Evolutionary conservation across 768 basidiomycete species (phyloP).

Genomic region (Galerina sulciceps): DNA sequence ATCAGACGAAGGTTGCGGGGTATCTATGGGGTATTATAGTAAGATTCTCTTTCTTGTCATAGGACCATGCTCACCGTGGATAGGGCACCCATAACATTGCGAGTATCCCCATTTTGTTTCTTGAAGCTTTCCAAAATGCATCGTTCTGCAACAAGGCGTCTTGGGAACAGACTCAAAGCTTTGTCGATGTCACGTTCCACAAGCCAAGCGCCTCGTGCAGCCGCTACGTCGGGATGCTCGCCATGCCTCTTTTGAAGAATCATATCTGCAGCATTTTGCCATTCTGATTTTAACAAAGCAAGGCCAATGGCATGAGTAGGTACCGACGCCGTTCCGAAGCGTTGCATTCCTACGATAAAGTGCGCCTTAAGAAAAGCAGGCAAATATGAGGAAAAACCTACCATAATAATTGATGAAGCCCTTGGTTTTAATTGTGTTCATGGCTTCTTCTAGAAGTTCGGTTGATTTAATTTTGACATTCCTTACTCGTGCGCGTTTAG

Average conservation of each 20-base stretch:
- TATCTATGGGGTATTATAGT: conserved; percentile 57
- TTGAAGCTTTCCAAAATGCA: conserved; percentile 90
- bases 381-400: conserved; percentile 29
- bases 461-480: conserved; percentile 82
- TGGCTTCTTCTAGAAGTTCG: conserved; percentile 72
- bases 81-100: conserved; percentile 87
- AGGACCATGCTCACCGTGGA: conserved; percentile 61
- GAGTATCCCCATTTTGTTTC: conserved; percentile 75
- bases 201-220: conserved; percentile 88
- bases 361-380: conserved; percentile 8
- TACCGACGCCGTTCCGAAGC: conserved; percentile 95
- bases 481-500: conserved; percentile 41
- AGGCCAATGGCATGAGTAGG: conserved; percentile 96
- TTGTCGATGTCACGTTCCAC: conserved; percentile 78
- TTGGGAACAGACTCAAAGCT: conserved; percentile 85
- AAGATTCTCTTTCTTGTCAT: neutral
- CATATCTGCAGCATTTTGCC: conserved; percentile 84
- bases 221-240: conserved; percentile 90
- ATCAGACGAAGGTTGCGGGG: conserved; percentile 93
- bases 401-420: conserved; percentile 99
- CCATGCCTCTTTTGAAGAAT: conserved; percentile 85
- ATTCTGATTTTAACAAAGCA: conserved; percentile 86
- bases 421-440: conserved; percentile 76
- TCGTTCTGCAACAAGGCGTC: conserved; percentile 91
- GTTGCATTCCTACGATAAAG: conserved; percentile 82